Percentiles rank a stretch among this genome's conserved stretches.
phyloP scores from a whole-genome alignment of 495 filamentous ascomycete genomes.

The Talaromyces borbonicus region DNA sequence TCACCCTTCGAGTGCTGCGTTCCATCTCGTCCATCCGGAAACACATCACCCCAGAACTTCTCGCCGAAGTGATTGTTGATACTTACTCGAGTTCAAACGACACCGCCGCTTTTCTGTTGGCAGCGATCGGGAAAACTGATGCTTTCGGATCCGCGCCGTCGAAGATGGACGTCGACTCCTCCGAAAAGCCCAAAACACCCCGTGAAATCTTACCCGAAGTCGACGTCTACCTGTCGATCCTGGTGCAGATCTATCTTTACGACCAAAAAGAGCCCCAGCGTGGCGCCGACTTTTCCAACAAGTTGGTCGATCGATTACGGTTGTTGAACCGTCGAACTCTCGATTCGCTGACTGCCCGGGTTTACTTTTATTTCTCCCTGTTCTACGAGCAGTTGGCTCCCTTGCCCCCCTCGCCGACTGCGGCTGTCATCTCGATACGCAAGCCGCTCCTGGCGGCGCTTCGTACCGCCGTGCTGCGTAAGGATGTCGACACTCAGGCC shows the following conservation, averaged over 20 bases:
- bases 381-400: slow-evolving; percentile 86
- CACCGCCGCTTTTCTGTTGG: slow-evolving; percentile 58
- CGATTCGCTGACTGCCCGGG: slow-evolving; percentile 85
- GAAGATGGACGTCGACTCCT: slow-evolving; percentile 78
- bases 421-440: slow-evolving; percentile 75
- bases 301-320: slow-evolving; percentile 74
- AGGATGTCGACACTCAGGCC: slow-evolving; percentile 92
- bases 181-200: slow-evolving; percentile 36
- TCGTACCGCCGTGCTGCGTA: slow-evolving; percentile 84
- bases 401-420: slow-evolving; percentile 75
- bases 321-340: slow-evolving; percentile 85
- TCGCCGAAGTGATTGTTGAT: slow-evolving; percentile 70
- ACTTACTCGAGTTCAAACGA: slow-evolving; percentile 59
- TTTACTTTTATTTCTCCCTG: slow-evolving; percentile 95
- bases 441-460: slow-evolving; percentile 80
- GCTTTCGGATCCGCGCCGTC: slow-evolving; percentile 45
- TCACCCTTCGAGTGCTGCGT: slow-evolving; percentile 83
- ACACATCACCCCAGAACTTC: slow-evolving; percentile 68
- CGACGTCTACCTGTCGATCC: slow-evolving; percentile 82
- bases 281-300: slow-evolving; percentile 74
- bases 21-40: slow-evolving; percentile 95
- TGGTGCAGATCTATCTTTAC: slow-evolving; percentile 81
- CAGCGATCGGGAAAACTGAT: slow-evolving; percentile 53
- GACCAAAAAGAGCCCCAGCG: slow-evolving; percentile 69
- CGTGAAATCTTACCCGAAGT: slow-evolving; percentile 83